Evolutionary conservation across 1,284 basidiomycete genomes (phyloP), one percentile per base, ranked within the genome.

Genomic region (Coniferiporia sulphurascens): DNA sequence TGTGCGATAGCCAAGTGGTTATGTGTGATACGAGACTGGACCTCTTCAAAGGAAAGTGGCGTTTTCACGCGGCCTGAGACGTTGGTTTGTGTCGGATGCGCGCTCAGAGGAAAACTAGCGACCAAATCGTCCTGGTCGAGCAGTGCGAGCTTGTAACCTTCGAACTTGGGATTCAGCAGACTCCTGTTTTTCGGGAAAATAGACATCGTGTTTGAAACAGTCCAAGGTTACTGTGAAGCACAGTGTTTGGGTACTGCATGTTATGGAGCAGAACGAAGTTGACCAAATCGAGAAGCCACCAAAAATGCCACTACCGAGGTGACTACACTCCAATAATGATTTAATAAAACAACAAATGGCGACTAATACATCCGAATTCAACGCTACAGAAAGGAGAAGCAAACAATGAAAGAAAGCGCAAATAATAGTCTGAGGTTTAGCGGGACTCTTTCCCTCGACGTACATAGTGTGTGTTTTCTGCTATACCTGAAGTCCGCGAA

Each of bases 141-240:
- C 10, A 81, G 73, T 60, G 84, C 77, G 43, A 94, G 78, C 68
- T 84, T 91, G 72, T 94, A 94, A 1, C 88, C 87, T 65, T 94
- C 90, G 63, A 94, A 94, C 65, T 87, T 89, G 2, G 88, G 83
- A 65, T 93, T 93, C n/a, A 89, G 72, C 3, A 93, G 76, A 38
- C 72, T 63, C 32, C 74, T 75, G 27, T 73, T 70, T 3, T 76
- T 74, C 17, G 67, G 65, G 61, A 80, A 78, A 55, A 19, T 53
- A 36, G 60, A 22, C 64, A 65, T 65, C 27, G 43, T n/a, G 32
- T 12, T 48, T n/a, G 4, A 43, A 10, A 2, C 15, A 21, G 3
- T 9, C 3, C 10, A 21, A 32, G 3, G 21, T 2, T 15, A 27
- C 12, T n/a, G 22, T 27, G 7, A n/a, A 50, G 49, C 13, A 32